Base-by-base conservation (phyloP, 78 protist genomes). In the Corallochytrium limacisporum region DNA sequence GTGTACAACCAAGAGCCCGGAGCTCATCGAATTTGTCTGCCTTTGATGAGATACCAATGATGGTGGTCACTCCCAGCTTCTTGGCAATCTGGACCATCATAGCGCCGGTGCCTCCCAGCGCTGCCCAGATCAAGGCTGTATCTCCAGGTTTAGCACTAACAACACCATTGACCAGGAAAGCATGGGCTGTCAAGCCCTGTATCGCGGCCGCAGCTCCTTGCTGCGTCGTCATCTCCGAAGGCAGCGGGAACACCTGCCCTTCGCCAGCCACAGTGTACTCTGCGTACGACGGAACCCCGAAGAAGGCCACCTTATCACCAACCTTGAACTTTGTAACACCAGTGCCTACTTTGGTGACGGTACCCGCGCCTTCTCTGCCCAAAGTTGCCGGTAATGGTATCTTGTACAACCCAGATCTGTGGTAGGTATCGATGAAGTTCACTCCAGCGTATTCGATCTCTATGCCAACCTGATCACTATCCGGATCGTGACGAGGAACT, bases 41-140 rank as follows among this genome's bases (percentile, higher is more conserved):
- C 32, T 22, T 39, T 0, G 74, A 39, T 4, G 82, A 76, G 4
- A 82, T 81, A 4, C 85, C 79, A 0, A 76, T 75, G 66, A 84
- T 78, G 24, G 79, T 85, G 20, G 36, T 67, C 1, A 71, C 83
- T 42, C 82, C 89, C 2, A 4, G 20, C 22, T 33, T 68, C 71
- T 78, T 78, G 56, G 74, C 68, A 66, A 84, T 74, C 51, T 84
- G 89, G 20, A 56, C 44, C 10, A 84, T 22, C 10, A 75, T 50
- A 24, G 49, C 72, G 5, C 89, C 89, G 0, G 69, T 24, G 62
- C 89, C 89, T 12, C 89, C 89, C 4, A 85, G 85, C 39, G 81
- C 89, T 4, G 89, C 89, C 42, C 79, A 85, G 37, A 84, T 65
- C 13, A 84, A 39, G 40, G 70, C 78, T 8, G 67, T 48, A 13